Base-by-base conservation (phyloP, 2,329 filamentous ascomycete genomes). In the Emmonsia crescens region DNA sequence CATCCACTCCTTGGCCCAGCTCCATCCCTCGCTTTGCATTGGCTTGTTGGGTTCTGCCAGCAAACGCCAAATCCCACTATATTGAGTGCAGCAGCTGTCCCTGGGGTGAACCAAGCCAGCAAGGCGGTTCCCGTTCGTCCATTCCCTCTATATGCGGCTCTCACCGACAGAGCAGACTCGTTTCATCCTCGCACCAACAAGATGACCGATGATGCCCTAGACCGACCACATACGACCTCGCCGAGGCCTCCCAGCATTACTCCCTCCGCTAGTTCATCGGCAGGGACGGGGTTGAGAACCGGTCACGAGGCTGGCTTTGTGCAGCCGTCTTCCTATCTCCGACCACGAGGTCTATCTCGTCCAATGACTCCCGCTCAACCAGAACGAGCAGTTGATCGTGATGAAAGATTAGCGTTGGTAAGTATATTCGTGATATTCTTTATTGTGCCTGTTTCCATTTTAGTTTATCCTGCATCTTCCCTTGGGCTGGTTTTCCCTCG, bases 391-490 rank as follows among this genome's bases (percentile, higher is more conserved):
- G 75, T 80, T 66, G 78, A 81, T 66, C 71, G 73, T 68, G 79
- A 80, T 70, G 78, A 81, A 72, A 74, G 75, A 69, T 73, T 77
- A 62, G 79, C 76, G 66, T 71, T 81, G 72, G 78, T 80, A 68
- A 73, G 77, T 72, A 54, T 64, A 44, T 59, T 12, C 27, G 61
- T 49, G 51, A 59, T 55, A 29, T 54, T 55, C 21, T 60, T 56
- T 56, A 44, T 61, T 60, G n/a, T 61, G 48, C 54, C 46, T 24
- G 38, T 12, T 51, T 52, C 1, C 5, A 2, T 59, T 46, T 59
- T 33, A 59, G 12, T 52, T 38, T 59, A 8, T 33, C 29, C 40
- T 21, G 3, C 12, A 27, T 14, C 12, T 33, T 48, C n/a, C 24
- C 16, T 3, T 33, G 14, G 14, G 12, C 56, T 40, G 40, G 33